Percentiles rank a stretch among this genome's conserved stretches.
Evolutionary conservation across 352 stramenopile genomes (phyloP).

Genomic region (Saprolegnia diclina): DNA sequence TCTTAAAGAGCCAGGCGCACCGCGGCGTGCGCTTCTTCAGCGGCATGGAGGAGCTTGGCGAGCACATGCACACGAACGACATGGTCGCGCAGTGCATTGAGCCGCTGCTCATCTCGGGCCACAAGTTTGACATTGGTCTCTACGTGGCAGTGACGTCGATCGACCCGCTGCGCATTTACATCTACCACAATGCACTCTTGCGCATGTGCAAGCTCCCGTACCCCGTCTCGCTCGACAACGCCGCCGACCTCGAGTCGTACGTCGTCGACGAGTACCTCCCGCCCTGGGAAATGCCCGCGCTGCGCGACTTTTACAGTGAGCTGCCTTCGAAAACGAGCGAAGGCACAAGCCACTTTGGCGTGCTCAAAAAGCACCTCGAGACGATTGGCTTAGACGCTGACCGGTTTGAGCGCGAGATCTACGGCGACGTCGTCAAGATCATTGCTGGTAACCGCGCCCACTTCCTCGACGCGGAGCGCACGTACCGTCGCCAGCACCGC

Average conservation of each 20-base stretch:
- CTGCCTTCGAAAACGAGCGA: conserved; percentile 45
- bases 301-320: conserved; percentile 56
- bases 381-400: conserved; percentile 54
- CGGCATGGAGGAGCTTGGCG: conserved; percentile 11
- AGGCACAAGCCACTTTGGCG: conserved; percentile 60
- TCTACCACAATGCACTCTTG: conserved; percentile 68
- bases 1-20: conserved; percentile 9
- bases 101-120: conserved; percentile 75
- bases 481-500: conserved; percentile 40
- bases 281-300: conserved; percentile 64
- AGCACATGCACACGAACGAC: conserved; percentile 25
- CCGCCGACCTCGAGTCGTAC: conserved; percentile 45
- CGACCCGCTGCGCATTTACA: conserved; percentile 78
- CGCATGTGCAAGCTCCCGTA: conserved; percentile 68
- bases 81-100: conserved; percentile 70
- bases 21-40: conserved; percentile 25
- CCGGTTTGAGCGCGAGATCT: conserved; percentile 55
- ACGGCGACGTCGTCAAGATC: conserved; percentile 53
- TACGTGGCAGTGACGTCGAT: conserved; percentile 82
- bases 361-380: conserved; percentile 61
- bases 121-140: conserved; percentile 86
- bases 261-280: conserved; percentile 62
- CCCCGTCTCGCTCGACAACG: conserved; percentile 36
- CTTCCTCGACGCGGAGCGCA: conserved; percentile 42
- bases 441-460: conserved; percentile 52